Evolutionary conservation across 352 stramenopile species (phyloP).

Genomic region (Pythium sukuiense): DNA sequence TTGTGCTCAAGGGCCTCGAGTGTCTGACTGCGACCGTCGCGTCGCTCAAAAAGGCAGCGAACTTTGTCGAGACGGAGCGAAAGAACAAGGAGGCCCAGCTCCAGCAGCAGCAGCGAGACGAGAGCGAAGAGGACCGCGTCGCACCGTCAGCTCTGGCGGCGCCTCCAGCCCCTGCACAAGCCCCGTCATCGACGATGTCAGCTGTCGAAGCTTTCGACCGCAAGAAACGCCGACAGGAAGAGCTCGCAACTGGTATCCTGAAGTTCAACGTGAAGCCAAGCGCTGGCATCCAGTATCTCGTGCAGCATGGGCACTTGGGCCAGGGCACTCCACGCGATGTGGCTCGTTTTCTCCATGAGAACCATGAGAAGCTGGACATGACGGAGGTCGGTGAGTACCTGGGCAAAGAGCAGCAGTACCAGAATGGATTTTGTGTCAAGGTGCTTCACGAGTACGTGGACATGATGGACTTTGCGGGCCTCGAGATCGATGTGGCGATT

Average conservation of each 20-base stretch:
- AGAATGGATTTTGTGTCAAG: constrained; percentile 90
- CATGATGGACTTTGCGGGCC: constrained; percentile 93
- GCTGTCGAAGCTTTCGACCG: constrained; percentile 96
- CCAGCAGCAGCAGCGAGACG: constrained; percentile 34
- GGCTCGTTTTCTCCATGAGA: constrained; percentile 92
- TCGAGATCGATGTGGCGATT: constrained; percentile 98
- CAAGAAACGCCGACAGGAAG: constrained; percentile 96
- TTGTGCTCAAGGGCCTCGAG: constrained; percentile 88
- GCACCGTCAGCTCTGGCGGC: constrained; percentile 19
- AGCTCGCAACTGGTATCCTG: constrained; percentile 95
- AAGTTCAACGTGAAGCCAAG: constrained; percentile 98
- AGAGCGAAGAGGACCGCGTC: constrained; percentile 42
- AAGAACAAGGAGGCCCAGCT: constrained; percentile 34
- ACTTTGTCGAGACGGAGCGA: constrained; percentile 68
- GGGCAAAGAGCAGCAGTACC: constrained; percentile 95
- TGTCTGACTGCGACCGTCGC: constrained; percentile 93
- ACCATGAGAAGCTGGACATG: constrained; percentile 95
- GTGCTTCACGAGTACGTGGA: constrained; percentile 97
- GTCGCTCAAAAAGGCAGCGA: constrained; percentile 90
- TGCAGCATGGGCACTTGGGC: constrained; percentile 91
- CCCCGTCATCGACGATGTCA: constrained; percentile 51
- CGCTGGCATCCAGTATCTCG: constrained; percentile 90
- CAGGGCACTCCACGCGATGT: constrained; percentile 91
- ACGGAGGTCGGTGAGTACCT: constrained; percentile 97
- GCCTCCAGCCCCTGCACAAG: constrained; percentile 10